Conservation (phyloP, 805 yeast species). For the Spathaspora boniae region DNA sequence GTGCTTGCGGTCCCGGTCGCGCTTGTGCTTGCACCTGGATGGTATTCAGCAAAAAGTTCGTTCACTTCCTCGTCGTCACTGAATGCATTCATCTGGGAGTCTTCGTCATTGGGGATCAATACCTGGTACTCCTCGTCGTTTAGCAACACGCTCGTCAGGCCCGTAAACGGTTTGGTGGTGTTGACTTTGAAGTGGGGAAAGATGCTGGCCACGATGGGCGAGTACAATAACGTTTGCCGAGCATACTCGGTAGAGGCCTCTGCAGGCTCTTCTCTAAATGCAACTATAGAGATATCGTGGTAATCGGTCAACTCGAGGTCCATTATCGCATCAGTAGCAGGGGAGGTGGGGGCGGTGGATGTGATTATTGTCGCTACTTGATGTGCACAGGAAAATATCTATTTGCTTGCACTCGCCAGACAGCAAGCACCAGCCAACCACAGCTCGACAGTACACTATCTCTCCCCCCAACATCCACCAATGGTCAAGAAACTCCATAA, state of each 20-base stretch:
- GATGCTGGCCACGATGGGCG: conserved; percentile 36
- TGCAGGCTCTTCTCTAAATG: background rate
- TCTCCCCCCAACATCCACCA: no score
- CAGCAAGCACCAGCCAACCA: no score
- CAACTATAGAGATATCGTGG: background rate
- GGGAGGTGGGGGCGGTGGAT: conserved; percentile 1
- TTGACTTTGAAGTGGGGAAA: conserved; percentile 31
- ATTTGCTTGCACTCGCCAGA: no score
- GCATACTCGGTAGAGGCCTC: no score
- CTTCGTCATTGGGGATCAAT: conserved; percentile 28
- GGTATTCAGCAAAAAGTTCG: conserved; percentile 21
- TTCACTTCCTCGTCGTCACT: conserved; percentile 34
- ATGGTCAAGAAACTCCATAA: conserved; percentile 7
- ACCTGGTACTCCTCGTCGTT: conserved; percentile 38
- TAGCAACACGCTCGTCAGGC: conserved; percentile 30
- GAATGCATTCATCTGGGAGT: conserved; percentile 37
- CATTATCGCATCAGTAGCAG: conserved; percentile 1
- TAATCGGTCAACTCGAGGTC: conserved; percentile 3
- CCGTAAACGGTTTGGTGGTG: conserved; percentile 27
- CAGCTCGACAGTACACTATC: no score
- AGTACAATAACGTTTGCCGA: conserved; percentile 37
- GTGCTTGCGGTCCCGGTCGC: background rate
- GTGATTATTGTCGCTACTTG: no score
- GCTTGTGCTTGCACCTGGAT: background rate
- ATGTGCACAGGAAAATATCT: no score